Evolutionary conservation across 495 filamentous ascomycete species (phyloP), one percentile per base, ranked within the genome.

Genomic region (Patellaria atrata): DNA sequence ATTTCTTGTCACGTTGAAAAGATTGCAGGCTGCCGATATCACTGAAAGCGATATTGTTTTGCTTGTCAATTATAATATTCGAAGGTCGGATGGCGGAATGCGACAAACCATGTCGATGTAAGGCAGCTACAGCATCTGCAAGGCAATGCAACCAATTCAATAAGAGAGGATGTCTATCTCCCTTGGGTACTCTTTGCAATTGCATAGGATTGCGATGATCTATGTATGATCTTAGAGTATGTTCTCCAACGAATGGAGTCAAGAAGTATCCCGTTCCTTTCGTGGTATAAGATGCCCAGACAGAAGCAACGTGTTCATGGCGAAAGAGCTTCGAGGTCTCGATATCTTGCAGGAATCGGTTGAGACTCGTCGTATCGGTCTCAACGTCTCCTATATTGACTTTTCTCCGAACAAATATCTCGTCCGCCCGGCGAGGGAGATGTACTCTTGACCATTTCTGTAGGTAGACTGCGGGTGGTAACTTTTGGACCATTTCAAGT

Each of bases 61-160:
- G 62, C 31, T 62, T 51, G 44, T 87, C 75, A 47, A 93, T 68
- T 35, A 82, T 64, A 24, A 94, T 68, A 21, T 80, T 85, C 2
- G 82, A 84, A 7, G 87, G 87, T 30, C 75, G 74, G 47, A 96
- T 82, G 24, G 74, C 73, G n/a, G 78, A 67, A 42, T 96, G 87
- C 1, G 69, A 62, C 25, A 81, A 66, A 10, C 77, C 78, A 37
- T 68, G 68, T 19, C 66, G 66, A 56, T 94, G 84, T 2, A 94
- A 64, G 53, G 72, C 82, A 27, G 76, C 73, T 15, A 93, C 50
- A 7, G 77, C 80, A 42, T 84, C 78, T 0, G 71, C 65, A 1
- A 96, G 66, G 50, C 87, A 94, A 54, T 85, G 82, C 25, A 87
- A 72, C 86, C 87, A 94, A 44, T 79, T 75, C 47, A 92, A 63